phyloP scores from a whole-genome alignment of 2,329 filamentous ascomycete species.

The Ophiostoma pallidulum region DNA sequence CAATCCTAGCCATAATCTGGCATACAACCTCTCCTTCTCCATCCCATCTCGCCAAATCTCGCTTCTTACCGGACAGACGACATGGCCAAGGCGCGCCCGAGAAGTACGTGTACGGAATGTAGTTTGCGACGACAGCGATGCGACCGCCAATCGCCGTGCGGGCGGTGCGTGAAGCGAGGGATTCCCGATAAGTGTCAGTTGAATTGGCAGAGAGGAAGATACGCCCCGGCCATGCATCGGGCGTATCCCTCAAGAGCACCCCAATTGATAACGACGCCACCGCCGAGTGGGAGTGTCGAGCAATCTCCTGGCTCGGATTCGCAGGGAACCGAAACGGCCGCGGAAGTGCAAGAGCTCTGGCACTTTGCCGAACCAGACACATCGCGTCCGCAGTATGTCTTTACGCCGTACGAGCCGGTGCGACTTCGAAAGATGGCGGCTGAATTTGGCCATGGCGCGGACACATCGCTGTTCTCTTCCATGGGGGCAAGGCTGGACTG shows the following conservation, averaged over 20 bases:
- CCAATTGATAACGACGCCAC: background rate
- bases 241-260: background rate
- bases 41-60: background rate
- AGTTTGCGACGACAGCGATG: constrained; percentile 1
- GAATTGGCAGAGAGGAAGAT: background rate
- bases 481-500: background rate
- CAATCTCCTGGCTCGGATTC: background rate
- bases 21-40: background rate
- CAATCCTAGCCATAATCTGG: background rate
- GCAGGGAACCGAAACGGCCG: background rate
- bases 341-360: background rate
- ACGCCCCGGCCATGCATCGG: background rate
- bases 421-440: background rate
- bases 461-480: background rate
- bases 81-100: background rate
- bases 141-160: constrained; percentile 1
- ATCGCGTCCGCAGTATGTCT: background rate
- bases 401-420: constrained; percentile 1
- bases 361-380: constrained; percentile 1
- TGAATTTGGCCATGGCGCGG: constrained; percentile 1
- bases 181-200: constrained; percentile 5
- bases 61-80: background rate
- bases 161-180: constrained; percentile 2
- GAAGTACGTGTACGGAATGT: constrained; percentile 4
- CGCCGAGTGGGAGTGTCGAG: background rate